A percentile compares a stretch with the other conserved stretches of the same genome.
Evolutionary conservation across 352 stramenopile species (phyloP).

Genomic region (Phytopythium boreale): DNA sequence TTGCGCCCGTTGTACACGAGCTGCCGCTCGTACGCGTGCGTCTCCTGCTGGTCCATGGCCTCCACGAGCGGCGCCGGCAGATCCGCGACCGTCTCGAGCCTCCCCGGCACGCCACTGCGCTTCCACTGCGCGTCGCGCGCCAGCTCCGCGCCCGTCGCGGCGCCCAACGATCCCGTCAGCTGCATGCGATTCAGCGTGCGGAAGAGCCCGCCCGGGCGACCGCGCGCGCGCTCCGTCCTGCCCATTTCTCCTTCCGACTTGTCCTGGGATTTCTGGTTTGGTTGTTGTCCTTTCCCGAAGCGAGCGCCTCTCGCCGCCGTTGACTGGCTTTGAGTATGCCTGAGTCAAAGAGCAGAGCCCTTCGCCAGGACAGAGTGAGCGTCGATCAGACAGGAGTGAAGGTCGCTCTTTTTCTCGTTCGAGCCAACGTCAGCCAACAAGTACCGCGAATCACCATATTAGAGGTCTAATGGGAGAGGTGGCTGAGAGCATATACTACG

Average conservation of each 20-base stretch:
- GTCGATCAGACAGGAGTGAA: not conserved
- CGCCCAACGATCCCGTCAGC: constrained; percentile 37
- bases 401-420: not conserved
- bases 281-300: not conserved
- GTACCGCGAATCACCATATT: too few species aligned
- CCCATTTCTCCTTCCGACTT: not conserved
- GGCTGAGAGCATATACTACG: too few species aligned
- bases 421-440: too few species aligned
- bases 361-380: not conserved
- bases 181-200: constrained; percentile 58
- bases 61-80: constrained; percentile 44
- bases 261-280: not conserved
- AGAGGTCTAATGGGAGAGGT: too few species aligned
- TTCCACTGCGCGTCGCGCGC: constrained; percentile 30
- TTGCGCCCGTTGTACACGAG: constrained; percentile 44
- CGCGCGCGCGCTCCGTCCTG: not conserved
- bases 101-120: constrained; percentile 24
- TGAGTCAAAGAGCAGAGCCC: not conserved
- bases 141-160: constrained; percentile 6
- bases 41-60: constrained; percentile 41
- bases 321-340: not conserved
- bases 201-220: constrained; percentile 33
- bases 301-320: not conserved
- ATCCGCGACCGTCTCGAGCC: constrained; percentile 55
- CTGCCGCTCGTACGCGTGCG: constrained; percentile 40